phyloP scores from a whole-genome alignment of 1,284 basidiomycete species.

The Sphagnurus paluster region DNA sequence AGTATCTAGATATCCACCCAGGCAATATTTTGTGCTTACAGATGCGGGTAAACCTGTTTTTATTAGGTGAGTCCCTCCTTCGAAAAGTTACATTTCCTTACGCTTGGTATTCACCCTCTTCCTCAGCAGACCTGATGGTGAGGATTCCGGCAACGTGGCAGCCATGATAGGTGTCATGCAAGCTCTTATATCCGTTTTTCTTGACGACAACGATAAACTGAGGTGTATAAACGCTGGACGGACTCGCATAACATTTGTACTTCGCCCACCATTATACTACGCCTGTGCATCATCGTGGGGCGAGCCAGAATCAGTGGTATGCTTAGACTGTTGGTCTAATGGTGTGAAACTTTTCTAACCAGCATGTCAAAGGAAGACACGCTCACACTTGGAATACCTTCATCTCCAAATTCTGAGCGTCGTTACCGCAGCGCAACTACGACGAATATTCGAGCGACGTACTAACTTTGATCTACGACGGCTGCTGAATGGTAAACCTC shows the following conservation, averaged over 20 bases:
- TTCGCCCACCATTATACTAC: conserved; percentile 88
- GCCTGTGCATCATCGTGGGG: conserved; percentile 90
- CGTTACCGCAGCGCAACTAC: conserved; percentile 83
- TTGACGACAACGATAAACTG: conserved; percentile 83
- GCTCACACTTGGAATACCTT: conserved; percentile 92
- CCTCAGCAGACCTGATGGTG: conserved; percentile 48
- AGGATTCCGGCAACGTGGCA: conserved; percentile 65
- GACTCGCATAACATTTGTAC: conserved; percentile 81
- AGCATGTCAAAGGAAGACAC: conserved; percentile 72
- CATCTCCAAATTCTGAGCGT: conserved; percentile 92
- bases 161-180: conserved; percentile 92
- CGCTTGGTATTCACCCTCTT: background rate
- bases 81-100: conserved; percentile 7
- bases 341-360: conserved; percentile 5
- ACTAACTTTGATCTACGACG: conserved; percentile 91
- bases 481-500: conserved; percentile 68
- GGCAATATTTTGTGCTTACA: conserved; percentile 91
- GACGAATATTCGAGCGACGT: conserved; percentile 82
- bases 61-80: conserved; percentile 54
- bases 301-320: conserved; percentile 90
- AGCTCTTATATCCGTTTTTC: conserved; percentile 90
- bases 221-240: conserved; percentile 76
- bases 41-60: conserved; percentile 95
- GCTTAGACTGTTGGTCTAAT: conserved; percentile 31
- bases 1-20: conserved; percentile 56